Conservation (phyloP, 106 monocot species). For the Dendrobium nobile region DNA sequence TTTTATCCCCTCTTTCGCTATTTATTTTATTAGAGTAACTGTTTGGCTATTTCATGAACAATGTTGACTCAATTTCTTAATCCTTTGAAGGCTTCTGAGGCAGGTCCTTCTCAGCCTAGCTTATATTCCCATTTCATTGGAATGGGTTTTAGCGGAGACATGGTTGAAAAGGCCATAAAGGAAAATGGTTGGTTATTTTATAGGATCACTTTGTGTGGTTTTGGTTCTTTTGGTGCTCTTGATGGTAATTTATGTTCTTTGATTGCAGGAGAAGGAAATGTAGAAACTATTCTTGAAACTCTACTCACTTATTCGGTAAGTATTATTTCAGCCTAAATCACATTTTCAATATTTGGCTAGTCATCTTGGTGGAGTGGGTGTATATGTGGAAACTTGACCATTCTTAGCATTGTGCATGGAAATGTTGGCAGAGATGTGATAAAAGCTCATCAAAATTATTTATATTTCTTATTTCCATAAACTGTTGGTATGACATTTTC, state of each 20-base stretch:
- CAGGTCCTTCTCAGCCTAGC: slow-evolving; percentile 7
- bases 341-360: not conserved
- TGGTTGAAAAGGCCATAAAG: slow-evolving; percentile 13
- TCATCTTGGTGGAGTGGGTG: not conserved
- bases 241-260: not conserved
- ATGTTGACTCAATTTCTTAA: not conserved
- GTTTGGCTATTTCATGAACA: not conserved
- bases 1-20: not conserved
- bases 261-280: slow-evolving; percentile 8
- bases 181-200: slow-evolving; percentile 6
- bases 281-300: slow-evolving; percentile 9
- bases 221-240: not conserved
- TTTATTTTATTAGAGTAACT: not conserved
- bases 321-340: not conserved
- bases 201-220: not conserved
- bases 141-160: slow-evolving; percentile 6
- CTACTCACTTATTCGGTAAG: slow-evolving; percentile 7
- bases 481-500: too few species aligned
- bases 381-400: slow-evolving; percentile 2
- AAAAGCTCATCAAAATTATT: not conserved
- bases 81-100: slow-evolving; percentile 9
- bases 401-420: not conserved
- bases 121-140: slow-evolving; percentile 13
- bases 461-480: not conserved
- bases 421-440: not conserved